Percentiles rank a stretch among this genome's conserved stretches.
Conservation (phyloP, 768 basidiomycete genomes). For the Pseudohyphozyma bogoriensis region DNA sequence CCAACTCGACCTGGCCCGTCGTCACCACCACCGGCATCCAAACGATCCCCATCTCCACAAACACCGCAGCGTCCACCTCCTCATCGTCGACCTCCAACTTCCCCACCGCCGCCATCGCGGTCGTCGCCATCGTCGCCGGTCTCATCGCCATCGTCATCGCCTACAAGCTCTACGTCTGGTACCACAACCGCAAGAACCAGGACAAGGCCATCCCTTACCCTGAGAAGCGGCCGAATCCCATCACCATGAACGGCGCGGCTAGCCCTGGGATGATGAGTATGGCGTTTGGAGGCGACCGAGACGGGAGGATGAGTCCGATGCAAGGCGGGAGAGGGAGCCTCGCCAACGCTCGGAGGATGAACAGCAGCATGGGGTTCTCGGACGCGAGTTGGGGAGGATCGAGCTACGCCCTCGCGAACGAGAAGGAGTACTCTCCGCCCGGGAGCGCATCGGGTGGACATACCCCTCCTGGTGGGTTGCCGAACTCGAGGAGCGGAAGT, state of each 20-base stretch:
- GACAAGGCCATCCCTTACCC: not conserved
- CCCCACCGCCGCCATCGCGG: slow-evolving; percentile 22
- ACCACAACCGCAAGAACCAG: not conserved
- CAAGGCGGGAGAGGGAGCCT: slow-evolving; percentile 2
- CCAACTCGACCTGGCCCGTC: no score
- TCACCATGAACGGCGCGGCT: not conserved
- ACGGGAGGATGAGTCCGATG: slow-evolving; percentile 12
- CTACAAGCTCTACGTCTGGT: slow-evolving; percentile 22
- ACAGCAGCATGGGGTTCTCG: no score
- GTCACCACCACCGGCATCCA: not conserved
- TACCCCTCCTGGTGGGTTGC: not conserved
- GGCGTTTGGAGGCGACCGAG: slow-evolving; percentile 1
- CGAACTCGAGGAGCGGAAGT: not conserved
- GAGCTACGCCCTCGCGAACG: not conserved
- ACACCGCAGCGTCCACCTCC: not conserved
- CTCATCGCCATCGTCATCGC: slow-evolving; percentile 11
- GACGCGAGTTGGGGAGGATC: slow-evolving; percentile 25
- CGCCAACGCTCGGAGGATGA: no score
- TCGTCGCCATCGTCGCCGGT: slow-evolving; percentile 18
- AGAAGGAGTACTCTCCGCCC: not conserved
- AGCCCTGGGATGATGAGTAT: slow-evolving; percentile 5
- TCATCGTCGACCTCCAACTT: slow-evolving; percentile 7
- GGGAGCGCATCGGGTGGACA: not conserved
- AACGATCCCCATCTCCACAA: not conserved
- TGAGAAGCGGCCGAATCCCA: not conserved